Base-by-base conservation (phyloP, 345 rosid genomes). In the Citrus sp. region DNA sequence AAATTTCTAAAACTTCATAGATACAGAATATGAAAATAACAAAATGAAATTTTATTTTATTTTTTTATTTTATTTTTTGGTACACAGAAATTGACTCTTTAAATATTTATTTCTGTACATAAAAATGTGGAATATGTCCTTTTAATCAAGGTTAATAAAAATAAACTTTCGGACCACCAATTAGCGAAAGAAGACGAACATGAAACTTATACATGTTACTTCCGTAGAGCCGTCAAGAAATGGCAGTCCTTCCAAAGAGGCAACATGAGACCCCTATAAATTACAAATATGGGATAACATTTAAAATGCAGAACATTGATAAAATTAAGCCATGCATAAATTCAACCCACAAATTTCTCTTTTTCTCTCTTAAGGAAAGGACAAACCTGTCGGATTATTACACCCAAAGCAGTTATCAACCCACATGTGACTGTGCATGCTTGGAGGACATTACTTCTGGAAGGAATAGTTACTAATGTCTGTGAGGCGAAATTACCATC, bases 341-440 rank as follows among this genome's bases (percentile, higher is more conserved):
- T 38, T 21, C 9, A 5, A 61, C 9, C 27, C 70, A 67, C 2
- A 66, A 35, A 35, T 35, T 35, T 35, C 37, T 35, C 37, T 35
- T 35, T 35, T 35, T 14, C 32, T 22, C 24, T 14, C 21, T 40
- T 60, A 60, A 13, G 70, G 25, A 34, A 42, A 7, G 27, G 71
- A 18, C 54, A 16, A 28, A 94, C 97, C 97, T 90, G 90, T 72
- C 99, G 86, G 84, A 92, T 83, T 71, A 89, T 76, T 32, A 88
- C 28, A 73, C 93, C 97, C 61, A 91, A 75, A 78, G 90, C 93
- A 82, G 94, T 86, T 72, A 96, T 84, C 22, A 86, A 80, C 49
- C 95, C 97, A 25, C 97, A 94, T 68, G 98, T 92, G 78, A 89
- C 70, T 10, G 80, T 76, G 67, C 99, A 96, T 0, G 98, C 92